These are phyloP conservation scores for Trichophyton verrucosum DNA, from an alignment of 2,329 filamentous ascomycete genomes.

Conservation along the genomic window DNA sequence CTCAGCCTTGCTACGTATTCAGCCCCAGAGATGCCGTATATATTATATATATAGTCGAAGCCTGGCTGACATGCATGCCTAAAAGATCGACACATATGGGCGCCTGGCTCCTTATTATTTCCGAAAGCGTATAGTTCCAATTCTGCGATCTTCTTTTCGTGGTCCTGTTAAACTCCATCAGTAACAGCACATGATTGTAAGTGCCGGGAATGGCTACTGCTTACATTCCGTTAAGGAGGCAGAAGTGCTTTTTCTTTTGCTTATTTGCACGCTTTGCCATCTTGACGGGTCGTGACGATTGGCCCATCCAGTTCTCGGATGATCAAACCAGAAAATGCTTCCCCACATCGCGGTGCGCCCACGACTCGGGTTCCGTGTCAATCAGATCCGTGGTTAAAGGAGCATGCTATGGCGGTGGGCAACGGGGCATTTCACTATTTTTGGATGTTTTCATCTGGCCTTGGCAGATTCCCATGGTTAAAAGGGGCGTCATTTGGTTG, in stretches of 20 bases:
- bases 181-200: neutral
- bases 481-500: neutral
- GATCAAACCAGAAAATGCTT: neutral
- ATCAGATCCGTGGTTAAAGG: neutral
- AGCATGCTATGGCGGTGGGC: neutral
- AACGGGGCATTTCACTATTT: neutral
- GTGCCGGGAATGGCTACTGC: neutral
- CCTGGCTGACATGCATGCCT: neutral
- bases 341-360: neutral
- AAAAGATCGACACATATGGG: neutral
- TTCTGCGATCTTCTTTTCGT: neutral
- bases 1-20: constrained; percentile 1
- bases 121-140: neutral
- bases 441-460: neutral
- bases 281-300: neutral
- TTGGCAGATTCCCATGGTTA: neutral
- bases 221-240: neutral
- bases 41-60: neutral
- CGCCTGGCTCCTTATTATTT: neutral
- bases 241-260: neutral
- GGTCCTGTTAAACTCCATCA: constrained; percentile 1
- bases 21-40: neutral
- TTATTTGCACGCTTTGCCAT: neutral
- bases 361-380: neutral
- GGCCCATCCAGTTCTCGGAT: neutral